Base-by-base conservation (phyloP, 768 basidiomycete genomes). In the Amanita pseudoporphyria region DNA sequence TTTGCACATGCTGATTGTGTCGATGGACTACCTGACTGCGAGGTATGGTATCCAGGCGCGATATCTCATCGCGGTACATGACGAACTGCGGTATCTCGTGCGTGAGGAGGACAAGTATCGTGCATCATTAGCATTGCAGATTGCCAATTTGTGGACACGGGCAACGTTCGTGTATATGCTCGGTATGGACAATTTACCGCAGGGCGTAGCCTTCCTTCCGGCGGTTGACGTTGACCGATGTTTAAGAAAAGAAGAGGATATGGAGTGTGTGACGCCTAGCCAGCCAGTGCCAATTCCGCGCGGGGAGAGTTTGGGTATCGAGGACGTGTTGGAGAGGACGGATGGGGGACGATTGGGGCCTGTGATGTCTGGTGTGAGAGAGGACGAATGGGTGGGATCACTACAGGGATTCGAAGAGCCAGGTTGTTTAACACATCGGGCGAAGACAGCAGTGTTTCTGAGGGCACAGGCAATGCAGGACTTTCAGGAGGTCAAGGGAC, bases 121-220 rank as follows among this genome's bases (percentile, higher is more conserved):
- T 14, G 81, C 83, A 1, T 86, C 92, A 2, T 74, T 97, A 9
- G 96, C 95, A 0, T 64, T 99, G 44, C 96, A 99, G 65, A 81
- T 99, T 39, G 89, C 92, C 24, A 97, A 99, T 63, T 64, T 96
- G 1, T 98, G 96, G 95, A 97, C 94, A 4, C 76, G 96, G 13
- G 79, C 83, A 45, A 60, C 93, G 58, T 97, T 99, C 63, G 87
- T 93, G 1, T 93, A 79, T 64, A 85, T 79, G 57, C 71, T 98
- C n/a, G 92, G 93, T 3, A 89, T 99, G 84, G 89, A 92, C 59
- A 89, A 98, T 60, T 72, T 98, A 1, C 96, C 96, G 0, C 91
- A 95, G 60, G 83, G 94, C 33, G 87, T 96, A 5, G 91, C 93
- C 0, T 99, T 96, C 71, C 97, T 99, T 71, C 96, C 92, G 1